These are phyloP conservation scores for Cunninghamia lanceolata DNA, from an alignment of 75 land plant species.

Conservation along the genomic window DNA sequence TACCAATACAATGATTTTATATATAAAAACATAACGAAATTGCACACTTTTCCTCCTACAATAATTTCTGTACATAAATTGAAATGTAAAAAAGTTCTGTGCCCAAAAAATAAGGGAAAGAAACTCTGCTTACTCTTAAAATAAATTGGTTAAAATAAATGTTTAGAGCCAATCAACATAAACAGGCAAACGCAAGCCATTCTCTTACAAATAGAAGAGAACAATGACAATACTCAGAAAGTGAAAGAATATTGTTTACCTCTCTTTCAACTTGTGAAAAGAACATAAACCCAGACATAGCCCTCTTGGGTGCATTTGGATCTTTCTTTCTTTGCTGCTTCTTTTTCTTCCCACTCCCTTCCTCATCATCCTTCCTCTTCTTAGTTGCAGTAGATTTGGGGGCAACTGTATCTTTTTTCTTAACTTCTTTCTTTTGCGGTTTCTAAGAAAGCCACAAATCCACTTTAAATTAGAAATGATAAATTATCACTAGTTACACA, in stretches of 20 bases:
- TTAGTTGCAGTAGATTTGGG: constrained; percentile 52
- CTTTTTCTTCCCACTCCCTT: constrained; percentile 66
- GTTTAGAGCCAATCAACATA: neutral
- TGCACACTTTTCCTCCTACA: too few species aligned
- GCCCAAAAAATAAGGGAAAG: too few species aligned
- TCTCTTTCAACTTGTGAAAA: constrained; percentile 82
- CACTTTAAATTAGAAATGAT: neutral
- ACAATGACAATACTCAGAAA: neutral
- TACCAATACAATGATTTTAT: neutral
- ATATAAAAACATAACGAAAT: too few species aligned
- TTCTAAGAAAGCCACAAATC: constrained; percentile 23
- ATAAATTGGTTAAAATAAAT: neutral
- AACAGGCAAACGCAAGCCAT: neutral
- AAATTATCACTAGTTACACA: neutral
- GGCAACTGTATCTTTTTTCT: constrained; percentile 42
- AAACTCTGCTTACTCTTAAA: neutral
- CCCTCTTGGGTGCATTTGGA: constrained; percentile 93
- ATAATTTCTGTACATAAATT: too few species aligned
- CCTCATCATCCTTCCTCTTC: constrained; percentile 61
- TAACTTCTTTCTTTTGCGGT: constrained; percentile 55
- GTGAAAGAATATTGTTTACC: constrained; percentile 29
- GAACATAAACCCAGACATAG: constrained; percentile 67
- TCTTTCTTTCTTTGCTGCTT: constrained; percentile 81
- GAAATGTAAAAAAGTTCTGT: too few species aligned
- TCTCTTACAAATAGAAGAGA: neutral